Evolutionary conservation across 768 basidiomycete species (phyloP).

Genomic region (Naganishia vaughanmartiniae): DNA sequence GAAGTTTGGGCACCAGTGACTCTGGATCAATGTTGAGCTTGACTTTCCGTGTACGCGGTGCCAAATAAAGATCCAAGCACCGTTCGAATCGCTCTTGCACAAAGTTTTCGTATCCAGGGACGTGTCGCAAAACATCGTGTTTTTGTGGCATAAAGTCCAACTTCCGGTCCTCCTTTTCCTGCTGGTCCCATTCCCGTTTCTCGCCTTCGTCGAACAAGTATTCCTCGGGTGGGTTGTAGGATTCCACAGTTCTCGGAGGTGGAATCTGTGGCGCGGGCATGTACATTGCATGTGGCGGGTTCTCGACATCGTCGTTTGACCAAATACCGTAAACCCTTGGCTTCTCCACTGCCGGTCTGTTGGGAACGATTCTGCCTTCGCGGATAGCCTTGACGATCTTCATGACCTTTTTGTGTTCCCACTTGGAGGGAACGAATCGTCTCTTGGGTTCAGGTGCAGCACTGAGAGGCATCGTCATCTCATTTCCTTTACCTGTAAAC

Average conservation of each 20-base stretch:
- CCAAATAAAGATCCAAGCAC: conserved; percentile 93
- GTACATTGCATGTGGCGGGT: conserved; percentile 74
- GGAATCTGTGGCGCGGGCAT: conserved; percentile 87
- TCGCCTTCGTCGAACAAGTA: conserved; percentile 85
- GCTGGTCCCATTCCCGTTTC: conserved; percentile 73
- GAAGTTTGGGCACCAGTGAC: conserved; percentile 87
- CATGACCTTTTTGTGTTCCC: conserved; percentile 99
- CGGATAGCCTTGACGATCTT: conserved; percentile 99
- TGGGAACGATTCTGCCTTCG: conserved; percentile 86
- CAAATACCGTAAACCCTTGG: conserved; percentile 79
- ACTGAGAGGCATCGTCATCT: conserved; percentile 89
- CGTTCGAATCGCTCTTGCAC: conserved; percentile 91
- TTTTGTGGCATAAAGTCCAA: conserved; percentile 85
- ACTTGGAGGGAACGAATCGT: conserved; percentile 94
- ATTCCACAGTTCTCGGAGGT: conserved; percentile 90
- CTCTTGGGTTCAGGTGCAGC: conserved; percentile 91
- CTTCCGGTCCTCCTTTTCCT: conserved; percentile 84
- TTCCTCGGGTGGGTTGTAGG: conserved; percentile 97
- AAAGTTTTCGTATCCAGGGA: conserved; percentile 86
- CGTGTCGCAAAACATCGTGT: conserved; percentile 75
- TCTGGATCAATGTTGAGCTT: conserved; percentile 90
- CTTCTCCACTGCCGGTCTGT: conserved; percentile 73
- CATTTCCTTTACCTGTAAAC: conserved; percentile 94
- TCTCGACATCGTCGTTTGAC: conserved; percentile 63
- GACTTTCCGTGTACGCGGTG: conserved; percentile 70